Percentiles rank a stretch among this genome's conserved stretches.
These are phyloP conservation scores for Neonectria magnoliae DNA, from an alignment of 2,329 filamentous ascomycete genomes.

Conservation along the genomic window DNA sequence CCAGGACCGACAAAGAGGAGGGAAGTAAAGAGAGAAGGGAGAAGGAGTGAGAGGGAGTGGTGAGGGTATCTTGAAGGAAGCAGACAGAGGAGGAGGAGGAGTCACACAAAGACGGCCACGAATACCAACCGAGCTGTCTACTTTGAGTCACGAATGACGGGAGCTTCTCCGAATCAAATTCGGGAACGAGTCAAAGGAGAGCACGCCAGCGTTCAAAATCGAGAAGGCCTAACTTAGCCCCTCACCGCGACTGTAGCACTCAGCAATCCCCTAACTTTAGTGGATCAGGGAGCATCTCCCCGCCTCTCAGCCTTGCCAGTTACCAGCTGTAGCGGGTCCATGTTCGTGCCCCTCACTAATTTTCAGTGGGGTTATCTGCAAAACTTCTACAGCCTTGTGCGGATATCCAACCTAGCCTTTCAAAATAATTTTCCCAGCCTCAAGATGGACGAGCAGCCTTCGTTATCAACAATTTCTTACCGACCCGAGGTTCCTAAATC, in stretches of 20 bases:
- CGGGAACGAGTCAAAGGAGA: conserved; percentile 2
- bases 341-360: conserved; percentile 27
- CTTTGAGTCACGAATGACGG: conserved; percentile 20
- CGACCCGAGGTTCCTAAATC: conserved; percentile 14
- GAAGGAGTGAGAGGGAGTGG: conserved; percentile 29
- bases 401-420: conserved; percentile 10
- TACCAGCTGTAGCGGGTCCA: conserved; percentile 10
- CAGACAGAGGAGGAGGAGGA: conserved; percentile 19
- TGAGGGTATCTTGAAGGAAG: conserved; percentile 24
- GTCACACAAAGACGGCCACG: conserved; percentile 20
- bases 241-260: conserved; percentile 11
- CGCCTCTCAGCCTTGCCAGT: conserved; percentile 26
- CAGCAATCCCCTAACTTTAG: conserved; percentile 13
- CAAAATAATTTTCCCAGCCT: conserved; percentile 28
- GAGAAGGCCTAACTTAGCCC: conserved; percentile 3
- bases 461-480: background rate
- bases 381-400: conserved; percentile 24
- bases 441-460: conserved; percentile 2
- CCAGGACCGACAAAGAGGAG: conserved; percentile 39
- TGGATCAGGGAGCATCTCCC: conserved; percentile 9
- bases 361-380: conserved; percentile 17
- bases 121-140: conserved; percentile 18
- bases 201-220: conserved; percentile 16
- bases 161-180: conserved; percentile 1
- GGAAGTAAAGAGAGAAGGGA: conserved; percentile 29